Percentiles rank a stretch among this genome's conserved stretches.
Conservation (phyloP, 2,329 filamentous ascomycete species). For the Mycosphaerelloides madeirae region DNA sequence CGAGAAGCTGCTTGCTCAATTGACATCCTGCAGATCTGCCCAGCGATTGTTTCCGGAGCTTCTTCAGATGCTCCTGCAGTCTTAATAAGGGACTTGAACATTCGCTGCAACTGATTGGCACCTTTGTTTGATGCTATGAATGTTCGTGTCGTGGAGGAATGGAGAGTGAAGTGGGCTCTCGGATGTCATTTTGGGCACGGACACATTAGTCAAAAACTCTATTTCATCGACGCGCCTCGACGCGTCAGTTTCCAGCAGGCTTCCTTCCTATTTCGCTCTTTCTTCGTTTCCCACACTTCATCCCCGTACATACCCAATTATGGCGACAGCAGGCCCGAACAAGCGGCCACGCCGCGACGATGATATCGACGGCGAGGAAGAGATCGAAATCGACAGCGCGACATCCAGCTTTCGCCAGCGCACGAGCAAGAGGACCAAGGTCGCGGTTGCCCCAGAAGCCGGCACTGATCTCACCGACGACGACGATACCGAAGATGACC, state of each 20-base stretch:
- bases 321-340: too few relatives aligned
- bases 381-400: constrained; percentile 26
- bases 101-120: not conserved
- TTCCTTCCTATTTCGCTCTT: too few relatives aligned
- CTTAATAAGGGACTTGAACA: not conserved
- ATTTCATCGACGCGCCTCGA: too few relatives aligned
- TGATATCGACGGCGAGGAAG: constrained; percentile 20
- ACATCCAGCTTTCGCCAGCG: constrained; percentile 27
- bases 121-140: not conserved
- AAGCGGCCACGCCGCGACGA: constrained; percentile 12
- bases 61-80: not conserved
- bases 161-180: too few relatives aligned
- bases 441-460: constrained; percentile 26
- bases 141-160: too few relatives aligned
- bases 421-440: constrained; percentile 26
- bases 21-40: not conserved
- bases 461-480: constrained; percentile 28
- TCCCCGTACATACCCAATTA: too few relatives aligned
- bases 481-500: constrained; percentile 22
- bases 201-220: too few relatives aligned
- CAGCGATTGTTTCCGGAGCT: not conserved
- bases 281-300: too few relatives aligned
- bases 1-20: too few relatives aligned
- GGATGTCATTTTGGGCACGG: too few relatives aligned
- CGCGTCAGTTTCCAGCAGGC: too few relatives aligned